Evolutionary conservation across 495 filamentous ascomycete species (phyloP).

Genomic region (Penicilliopsis zonata): DNA sequence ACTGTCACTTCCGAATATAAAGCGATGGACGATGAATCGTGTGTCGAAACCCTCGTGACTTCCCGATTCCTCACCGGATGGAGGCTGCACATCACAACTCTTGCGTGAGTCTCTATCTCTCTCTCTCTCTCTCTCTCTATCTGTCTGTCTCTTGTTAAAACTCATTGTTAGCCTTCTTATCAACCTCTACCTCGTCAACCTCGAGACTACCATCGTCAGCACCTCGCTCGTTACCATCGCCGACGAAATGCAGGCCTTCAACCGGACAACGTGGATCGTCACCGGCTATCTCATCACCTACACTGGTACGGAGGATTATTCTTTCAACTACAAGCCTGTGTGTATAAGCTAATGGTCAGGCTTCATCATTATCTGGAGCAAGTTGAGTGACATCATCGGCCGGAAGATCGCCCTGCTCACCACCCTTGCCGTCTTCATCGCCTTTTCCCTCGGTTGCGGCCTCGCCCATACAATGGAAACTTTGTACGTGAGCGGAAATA

Average conservation of each 20-base stretch:
- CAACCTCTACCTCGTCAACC: constrained; percentile 44
- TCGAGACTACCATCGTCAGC: constrained; percentile 53
- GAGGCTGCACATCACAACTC: constrained; percentile 23
- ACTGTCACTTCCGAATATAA: too few relatives aligned
- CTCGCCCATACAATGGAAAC: constrained; percentile 36
- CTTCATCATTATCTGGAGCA: constrained; percentile 46
- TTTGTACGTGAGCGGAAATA: constrained; percentile 24
- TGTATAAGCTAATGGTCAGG: constrained; percentile 9
- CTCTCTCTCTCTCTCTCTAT: not conserved
- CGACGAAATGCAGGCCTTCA: constrained; percentile 37
- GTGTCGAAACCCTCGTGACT: too few relatives aligned
- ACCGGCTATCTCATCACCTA: constrained; percentile 46
- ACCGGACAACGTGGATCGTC: constrained; percentile 44
- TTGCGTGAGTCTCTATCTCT: not conserved
- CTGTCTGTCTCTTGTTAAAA: not conserved
- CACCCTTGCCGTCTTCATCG: constrained; percentile 39
- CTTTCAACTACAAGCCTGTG: not conserved
- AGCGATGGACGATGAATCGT: too few relatives aligned
- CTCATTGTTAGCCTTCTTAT: constrained; percentile 31
- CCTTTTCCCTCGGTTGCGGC: constrained; percentile 46
- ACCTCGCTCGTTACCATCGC: constrained; percentile 51
- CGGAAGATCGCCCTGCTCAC: constrained; percentile 34
- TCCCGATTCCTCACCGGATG: constrained; percentile 25
- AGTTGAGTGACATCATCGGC: constrained; percentile 48
- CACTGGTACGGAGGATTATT: constrained; percentile 25